Evolutionary conservation across 768 basidiomycete species (phyloP), one percentile per base, ranked within the genome.

Genomic region (Cyclocybe aegerita): DNA sequence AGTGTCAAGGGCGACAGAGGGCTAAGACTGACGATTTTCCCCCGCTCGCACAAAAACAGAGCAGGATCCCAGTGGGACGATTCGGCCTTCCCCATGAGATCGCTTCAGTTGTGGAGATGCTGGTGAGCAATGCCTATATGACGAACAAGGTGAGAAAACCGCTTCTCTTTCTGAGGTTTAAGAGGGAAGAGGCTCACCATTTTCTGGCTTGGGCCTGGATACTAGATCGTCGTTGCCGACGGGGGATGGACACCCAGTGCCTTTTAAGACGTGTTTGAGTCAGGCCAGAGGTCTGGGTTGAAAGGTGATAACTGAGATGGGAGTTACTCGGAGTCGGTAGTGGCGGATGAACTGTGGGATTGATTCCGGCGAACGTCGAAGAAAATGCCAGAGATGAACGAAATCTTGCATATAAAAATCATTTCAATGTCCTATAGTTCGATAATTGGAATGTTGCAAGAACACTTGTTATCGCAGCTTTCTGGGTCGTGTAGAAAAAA

Each of bases 121-220:
- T 81, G 3, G 75, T 73, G 4, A 70, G 66, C 3, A 82, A 82
- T 57, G 69, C 65, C 10, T 82, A 81, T 43, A 77, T 82, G 74
- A 80, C 79, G 14, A 79, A 82, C 65, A 82, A 82, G 72, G 80
- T 76, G 45, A 11, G 66, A 42, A 42, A 38, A 4, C 11, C 41
- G 17, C 14, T 17, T 30, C 16, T n/a, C 6, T 14, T n/a, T 23
- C 33, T 29, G 23, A 31, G 17, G 4, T 40, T 23, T 7, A 41
- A 33, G 29, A 16, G 4, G 11, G 41, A n/a, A n/a, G n/a, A n/a
- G n/a, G n/a, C n/a, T n/a, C n/a, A n/a, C n/a, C n/a, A n/a, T 8
- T 34, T 9, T 23, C 14, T 23, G 23, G 23, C 23, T 23, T 23
- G 23, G 23, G 23, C 23, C 23, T 23, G 23, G 23, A 23, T 23